phyloP scores from a whole-genome alignment of 2,329 filamentous ascomycete species.

The Rhinocladiella similis region DNA sequence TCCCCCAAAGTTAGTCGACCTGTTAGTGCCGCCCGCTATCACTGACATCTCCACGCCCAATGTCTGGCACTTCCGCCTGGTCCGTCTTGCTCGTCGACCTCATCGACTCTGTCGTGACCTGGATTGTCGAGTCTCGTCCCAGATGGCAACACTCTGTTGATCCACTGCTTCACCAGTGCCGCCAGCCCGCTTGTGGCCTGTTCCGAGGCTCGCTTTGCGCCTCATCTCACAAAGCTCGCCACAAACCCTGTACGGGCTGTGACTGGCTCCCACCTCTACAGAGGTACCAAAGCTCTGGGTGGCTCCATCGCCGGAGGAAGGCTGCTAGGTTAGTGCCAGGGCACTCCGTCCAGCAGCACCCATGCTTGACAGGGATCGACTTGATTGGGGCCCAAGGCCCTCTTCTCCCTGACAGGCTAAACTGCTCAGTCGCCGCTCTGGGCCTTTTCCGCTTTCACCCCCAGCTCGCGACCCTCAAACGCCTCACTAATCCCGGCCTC shows the following conservation, averaged over 20 bases:
- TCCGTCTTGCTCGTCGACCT: background rate
- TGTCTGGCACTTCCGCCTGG: background rate
- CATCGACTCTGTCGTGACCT: background rate
- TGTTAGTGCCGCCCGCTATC: too few relatives aligned
- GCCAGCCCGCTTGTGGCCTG: background rate
- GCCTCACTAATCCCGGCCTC: background rate
- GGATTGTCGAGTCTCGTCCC: background rate
- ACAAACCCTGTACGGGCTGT: background rate
- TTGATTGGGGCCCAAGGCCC: background rate
- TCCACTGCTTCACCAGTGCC: constrained; percentile 1
- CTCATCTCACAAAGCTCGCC: background rate
- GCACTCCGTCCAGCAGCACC: background rate
- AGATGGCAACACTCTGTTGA: background rate
- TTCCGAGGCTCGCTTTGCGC: background rate
- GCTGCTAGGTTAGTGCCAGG: too few relatives aligned
- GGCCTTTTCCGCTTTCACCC: background rate
- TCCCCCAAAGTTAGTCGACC: too few relatives aligned
- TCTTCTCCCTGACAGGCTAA: background rate
- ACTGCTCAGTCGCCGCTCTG: background rate
- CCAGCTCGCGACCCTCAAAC: background rate
- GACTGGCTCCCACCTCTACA: background rate
- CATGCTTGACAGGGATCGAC: background rate
- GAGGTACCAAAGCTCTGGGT: background rate
- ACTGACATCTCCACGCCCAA: background rate
- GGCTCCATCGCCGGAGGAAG: background rate